Evolutionary conservation across 1,139 yeast species (phyloP).

Genomic region (Saccharomyces pastorianus): DNA sequence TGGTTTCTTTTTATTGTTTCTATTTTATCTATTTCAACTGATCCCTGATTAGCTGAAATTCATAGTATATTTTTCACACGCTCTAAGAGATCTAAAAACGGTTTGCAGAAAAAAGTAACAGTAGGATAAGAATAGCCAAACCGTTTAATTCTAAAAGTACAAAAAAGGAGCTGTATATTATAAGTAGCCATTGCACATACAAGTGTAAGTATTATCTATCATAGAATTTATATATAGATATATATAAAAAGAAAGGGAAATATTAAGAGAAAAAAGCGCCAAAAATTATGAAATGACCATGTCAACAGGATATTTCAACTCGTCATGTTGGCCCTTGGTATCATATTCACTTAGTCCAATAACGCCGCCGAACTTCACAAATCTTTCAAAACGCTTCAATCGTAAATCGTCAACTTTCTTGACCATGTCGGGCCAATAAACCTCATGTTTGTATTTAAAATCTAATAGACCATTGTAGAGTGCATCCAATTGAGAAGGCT

Average conservation of each 20-base stretch:
- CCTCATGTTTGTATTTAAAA: conserved; percentile 67
- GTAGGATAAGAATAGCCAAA: background rate
- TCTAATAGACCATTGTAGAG: conserved; percentile 75
- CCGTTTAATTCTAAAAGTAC: background rate
- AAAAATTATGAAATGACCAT: conserved; percentile 1
- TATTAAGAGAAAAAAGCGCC: background rate
- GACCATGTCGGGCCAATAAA: conserved; percentile 70
- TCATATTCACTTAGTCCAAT: conserved; percentile 77
- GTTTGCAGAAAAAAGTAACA: background rate
- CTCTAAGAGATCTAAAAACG: background rate
- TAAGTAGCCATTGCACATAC: background rate
- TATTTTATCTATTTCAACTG: background rate
- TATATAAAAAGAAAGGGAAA: background rate
- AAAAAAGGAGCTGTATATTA: background rate
- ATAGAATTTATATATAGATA: background rate
- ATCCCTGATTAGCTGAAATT: background rate
- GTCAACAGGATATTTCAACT: conserved; percentile 36
- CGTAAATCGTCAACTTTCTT: conserved; percentile 48
- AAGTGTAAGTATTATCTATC: background rate
- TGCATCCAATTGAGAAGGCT: conserved; percentile 64
- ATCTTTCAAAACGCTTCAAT: conserved; percentile 46
- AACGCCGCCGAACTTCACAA: conserved; percentile 51
- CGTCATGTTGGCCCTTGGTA: conserved; percentile 49
- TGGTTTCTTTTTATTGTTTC: too few species aligned
- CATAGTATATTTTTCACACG: background rate